phyloP scores from a whole-genome alignment of 2,329 filamentous ascomycete species.

The Diaporthe sp. region DNA sequence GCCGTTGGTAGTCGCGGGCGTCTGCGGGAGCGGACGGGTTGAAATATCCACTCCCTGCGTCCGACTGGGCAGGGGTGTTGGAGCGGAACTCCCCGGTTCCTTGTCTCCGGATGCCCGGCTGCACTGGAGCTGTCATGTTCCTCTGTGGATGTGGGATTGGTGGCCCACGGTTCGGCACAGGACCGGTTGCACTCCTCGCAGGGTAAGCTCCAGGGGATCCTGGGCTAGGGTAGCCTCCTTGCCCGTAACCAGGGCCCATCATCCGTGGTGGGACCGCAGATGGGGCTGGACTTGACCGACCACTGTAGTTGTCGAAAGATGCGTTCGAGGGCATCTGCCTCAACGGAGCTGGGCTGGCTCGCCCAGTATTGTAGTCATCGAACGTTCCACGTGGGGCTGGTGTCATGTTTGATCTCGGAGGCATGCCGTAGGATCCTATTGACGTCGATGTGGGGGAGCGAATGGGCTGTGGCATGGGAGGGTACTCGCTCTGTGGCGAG shows the following conservation, averaged over 20 bases:
- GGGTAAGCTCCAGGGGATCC: constrained; percentile 35
- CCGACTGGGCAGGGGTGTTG: constrained; percentile 2
- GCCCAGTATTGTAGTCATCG: constrained; percentile 34
- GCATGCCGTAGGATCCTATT: constrained; percentile 37
- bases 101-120: constrained; percentile 17
- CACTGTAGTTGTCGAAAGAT: constrained; percentile 38
- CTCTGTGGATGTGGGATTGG: constrained; percentile 42
- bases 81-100: constrained; percentile 21
- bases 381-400: constrained; percentile 31
- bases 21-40: neutral
- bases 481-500: constrained; percentile 39
- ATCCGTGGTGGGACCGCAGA: constrained; percentile 40
- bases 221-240: constrained; percentile 18
- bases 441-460: constrained; percentile 38
- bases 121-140: constrained; percentile 47
- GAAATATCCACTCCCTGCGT: constrained; percentile 11
- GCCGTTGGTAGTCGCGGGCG: constrained; percentile 17
- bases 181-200: constrained; percentile 44
- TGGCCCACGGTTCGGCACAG: constrained; percentile 39
- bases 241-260: constrained; percentile 25
- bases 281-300: constrained; percentile 45
- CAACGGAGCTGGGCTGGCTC: constrained; percentile 30
- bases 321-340: constrained; percentile 26
- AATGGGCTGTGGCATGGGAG: constrained; percentile 41
- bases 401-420: constrained; percentile 29